Percentiles rank a stretch among this genome's conserved stretches.
Evolutionary conservation across 1,284 basidiomycete species (phyloP).

Genomic region (Peniophora sp.): DNA sequence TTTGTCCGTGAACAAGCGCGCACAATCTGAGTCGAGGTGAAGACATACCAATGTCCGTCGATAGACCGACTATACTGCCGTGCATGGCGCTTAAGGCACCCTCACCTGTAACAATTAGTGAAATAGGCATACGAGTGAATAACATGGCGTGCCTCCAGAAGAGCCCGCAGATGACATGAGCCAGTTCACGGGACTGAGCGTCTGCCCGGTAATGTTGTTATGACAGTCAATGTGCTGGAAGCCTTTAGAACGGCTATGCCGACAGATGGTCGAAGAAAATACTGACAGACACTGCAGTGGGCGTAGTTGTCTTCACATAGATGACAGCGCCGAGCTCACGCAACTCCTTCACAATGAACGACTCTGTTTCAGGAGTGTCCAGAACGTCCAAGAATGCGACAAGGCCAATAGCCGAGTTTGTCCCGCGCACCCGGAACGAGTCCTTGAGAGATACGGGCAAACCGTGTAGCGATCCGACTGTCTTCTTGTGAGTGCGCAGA

Average conservation of each 20-base stretch:
- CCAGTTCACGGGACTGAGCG: neutral
- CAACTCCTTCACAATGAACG: neutral
- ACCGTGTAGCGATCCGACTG: neutral
- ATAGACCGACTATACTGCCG: neutral
- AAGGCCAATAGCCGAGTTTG: neutral
- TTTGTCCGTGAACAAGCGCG: too few species aligned
- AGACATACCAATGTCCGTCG: neutral
- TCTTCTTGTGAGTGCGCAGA: neutral
- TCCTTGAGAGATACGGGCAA: neutral
- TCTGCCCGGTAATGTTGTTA: neutral
- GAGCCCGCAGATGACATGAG: neutral
- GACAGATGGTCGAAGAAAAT: neutral
- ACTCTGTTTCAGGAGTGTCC: neutral
- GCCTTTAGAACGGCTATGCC: neutral
- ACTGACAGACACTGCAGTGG: neutral
- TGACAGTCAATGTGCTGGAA: neutral
- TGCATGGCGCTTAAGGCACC: neutral
- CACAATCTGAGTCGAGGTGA: neutral
- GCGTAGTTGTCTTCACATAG: neutral
- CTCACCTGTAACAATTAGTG: neutral
- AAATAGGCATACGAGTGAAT: too few species aligned
- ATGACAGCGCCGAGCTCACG: neutral
- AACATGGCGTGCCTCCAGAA: neutral
- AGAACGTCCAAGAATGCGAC: neutral
- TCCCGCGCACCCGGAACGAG: neutral